phyloP scores from a whole-genome alignment of 495 filamentous ascomycete species.

The Penicillium paxilli region DNA sequence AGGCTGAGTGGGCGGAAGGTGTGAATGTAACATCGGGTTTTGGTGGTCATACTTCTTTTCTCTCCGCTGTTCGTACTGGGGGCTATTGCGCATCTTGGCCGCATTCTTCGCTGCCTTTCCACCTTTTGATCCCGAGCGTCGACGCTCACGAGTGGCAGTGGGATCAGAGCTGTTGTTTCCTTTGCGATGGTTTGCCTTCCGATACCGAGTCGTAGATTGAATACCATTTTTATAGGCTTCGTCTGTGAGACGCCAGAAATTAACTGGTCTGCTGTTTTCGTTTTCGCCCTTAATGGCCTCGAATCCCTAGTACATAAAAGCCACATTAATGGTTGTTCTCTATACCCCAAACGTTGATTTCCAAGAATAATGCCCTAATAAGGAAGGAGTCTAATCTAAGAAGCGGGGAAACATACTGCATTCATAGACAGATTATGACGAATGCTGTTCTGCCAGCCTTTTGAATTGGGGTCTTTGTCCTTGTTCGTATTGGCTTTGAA shows the following conservation, averaged over 20 bases:
- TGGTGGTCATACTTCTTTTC: conserved; percentile 18
- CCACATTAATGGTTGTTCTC: conserved; percentile 1
- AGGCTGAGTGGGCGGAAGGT: conserved; percentile 1
- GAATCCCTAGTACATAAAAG: conserved; percentile 62
- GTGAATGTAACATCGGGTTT: conserved; percentile 9
- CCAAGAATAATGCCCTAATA: not conserved
- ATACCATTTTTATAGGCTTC: conserved; percentile 62
- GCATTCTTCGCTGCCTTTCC: conserved; percentile 50
- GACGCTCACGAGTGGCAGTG: conserved; percentile 49
- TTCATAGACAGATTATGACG: conserved; percentile 99
- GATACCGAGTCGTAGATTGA: conserved; percentile 74
- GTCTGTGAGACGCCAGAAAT: conserved; percentile 65
- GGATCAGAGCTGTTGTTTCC: conserved; percentile 35
- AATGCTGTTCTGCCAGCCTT: conserved; percentile 97
- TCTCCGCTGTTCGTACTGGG: conserved; percentile 22
- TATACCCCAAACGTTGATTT: not conserved
- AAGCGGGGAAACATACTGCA: conserved; percentile 56
- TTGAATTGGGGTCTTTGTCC: conserved; percentile 57
- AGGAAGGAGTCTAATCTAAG: not conserved
- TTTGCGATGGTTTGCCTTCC: conserved; percentile 54
- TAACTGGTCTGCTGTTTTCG: conserved; percentile 57
- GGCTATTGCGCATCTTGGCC: conserved; percentile 21
- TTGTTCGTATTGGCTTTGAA: conserved; percentile 81
- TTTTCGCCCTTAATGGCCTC: conserved; percentile 52
- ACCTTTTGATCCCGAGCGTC: conserved; percentile 56